Evolutionary conservation across 1,284 basidiomycete genomes (phyloP), one percentile per base, ranked within the genome.

Genomic region (Ceratobasidium sp.): DNA sequence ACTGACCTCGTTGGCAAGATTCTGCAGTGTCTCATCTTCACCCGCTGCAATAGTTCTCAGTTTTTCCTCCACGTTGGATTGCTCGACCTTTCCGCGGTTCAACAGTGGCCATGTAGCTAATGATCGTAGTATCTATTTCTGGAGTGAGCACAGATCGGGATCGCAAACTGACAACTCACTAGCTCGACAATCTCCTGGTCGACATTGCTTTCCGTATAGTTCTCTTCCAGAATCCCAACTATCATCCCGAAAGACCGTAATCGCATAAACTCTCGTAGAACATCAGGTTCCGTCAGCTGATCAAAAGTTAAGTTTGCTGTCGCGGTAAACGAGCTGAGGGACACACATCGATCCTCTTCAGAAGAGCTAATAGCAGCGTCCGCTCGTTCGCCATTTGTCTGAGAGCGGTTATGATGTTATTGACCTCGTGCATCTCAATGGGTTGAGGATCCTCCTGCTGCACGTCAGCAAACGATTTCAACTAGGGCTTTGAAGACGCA

Each of bases 201-300:
- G 18, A 60, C 33, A 18, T 46, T 42, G 30, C 30, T 60, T 36
- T 71, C 67, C 18, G 67, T 60, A 21, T 71, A 60, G 78, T 95
- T 85, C 77, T 98, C 95, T 60, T 92, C 87, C 38, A 98, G 82
- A 54, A 98, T 85, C 78, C 92, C 94, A 59, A 87, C 90, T 93
- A 98, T 95, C 25, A 96, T 83, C 80, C 91, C 93, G 79, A 97
- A 95, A 0, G 95, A 96, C 80, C 97, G 94, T 78, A 98, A 83
- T 36, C 95, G 91, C 87, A 98, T 93, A 67, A 98, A 84, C 78
- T 94, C 88, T 54, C 94, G 87, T 44, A 96, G 85, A 21, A 94
- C 88, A 0, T 86, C 84, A 53, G 87, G 85, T 73, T 97, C 94
- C 46, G 67, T 33, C 2, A 60, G 18, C 67, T 71, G 21, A 23